These are phyloP conservation scores for Pseudogymnoascus sp. DNA, from an alignment of 2,329 filamentous ascomycete genomes.

Conservation along the genomic window DNA sequence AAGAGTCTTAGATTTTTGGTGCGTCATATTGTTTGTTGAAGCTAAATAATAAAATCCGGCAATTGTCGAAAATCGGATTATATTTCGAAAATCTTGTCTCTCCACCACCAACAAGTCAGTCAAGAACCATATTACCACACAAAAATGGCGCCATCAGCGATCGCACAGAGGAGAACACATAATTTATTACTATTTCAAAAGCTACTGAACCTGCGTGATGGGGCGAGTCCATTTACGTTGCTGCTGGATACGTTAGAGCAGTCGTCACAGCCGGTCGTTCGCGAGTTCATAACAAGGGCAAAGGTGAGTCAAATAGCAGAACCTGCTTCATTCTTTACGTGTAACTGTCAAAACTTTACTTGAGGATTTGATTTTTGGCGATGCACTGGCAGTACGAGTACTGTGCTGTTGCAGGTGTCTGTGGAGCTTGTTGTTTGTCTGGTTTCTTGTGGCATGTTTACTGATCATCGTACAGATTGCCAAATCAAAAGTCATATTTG, in stretches of 20 bases:
- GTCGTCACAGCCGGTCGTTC: conserved; percentile 58
- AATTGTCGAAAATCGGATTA: neutral
- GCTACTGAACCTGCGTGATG: conserved; percentile 68
- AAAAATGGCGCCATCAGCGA: conserved; percentile 47
- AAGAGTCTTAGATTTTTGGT: neutral
- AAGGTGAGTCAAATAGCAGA: conserved; percentile 39
- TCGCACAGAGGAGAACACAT: conserved; percentile 69
- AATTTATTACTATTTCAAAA: conserved; percentile 78
- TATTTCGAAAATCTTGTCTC: neutral
- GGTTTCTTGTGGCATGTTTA: neutral
- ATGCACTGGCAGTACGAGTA: neutral
- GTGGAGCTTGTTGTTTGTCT: neutral
- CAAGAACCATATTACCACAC: neutral
- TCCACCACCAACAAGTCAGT: neutral
- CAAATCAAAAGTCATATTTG: conserved; percentile 63
- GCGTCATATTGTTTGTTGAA: neutral
- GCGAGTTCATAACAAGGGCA: conserved; percentile 67
- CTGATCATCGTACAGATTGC: conserved; percentile 39
- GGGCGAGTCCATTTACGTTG: conserved; percentile 77
- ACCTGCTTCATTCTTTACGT: neutral
- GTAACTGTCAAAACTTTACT: neutral
- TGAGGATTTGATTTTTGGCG: neutral
- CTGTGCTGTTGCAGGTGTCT: neutral
- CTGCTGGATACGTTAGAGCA: conserved; percentile 82
- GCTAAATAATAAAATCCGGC: neutral